phyloP scores from a whole-genome alignment of 78 protist species.

The Tieghemostelium lacteum region DNA sequence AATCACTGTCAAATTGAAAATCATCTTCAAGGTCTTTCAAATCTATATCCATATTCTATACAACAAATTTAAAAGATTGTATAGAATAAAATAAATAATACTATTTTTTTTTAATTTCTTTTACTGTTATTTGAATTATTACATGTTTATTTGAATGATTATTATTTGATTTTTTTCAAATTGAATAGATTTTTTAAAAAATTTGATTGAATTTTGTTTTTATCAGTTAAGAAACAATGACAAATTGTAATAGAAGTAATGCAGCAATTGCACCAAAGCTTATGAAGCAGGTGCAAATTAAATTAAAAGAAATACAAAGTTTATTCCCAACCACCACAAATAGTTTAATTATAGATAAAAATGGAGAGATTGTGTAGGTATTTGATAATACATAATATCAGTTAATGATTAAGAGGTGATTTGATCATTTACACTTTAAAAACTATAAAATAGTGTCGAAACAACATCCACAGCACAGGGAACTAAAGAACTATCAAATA shows the following conservation, averaged over 20 bases:
- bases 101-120: not conserved
- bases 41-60: not conserved
- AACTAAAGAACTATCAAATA: constrained; percentile 55
- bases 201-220: too few species aligned
- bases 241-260: constrained; percentile 73
- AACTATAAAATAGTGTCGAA: constrained; percentile 28
- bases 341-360: constrained; percentile 61
- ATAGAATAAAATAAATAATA: not conserved
- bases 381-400: not conserved
- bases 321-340: constrained; percentile 46
- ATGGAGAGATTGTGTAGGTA: constrained; percentile 63
- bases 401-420: not conserved
- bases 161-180: too few species aligned
- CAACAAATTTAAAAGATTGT: not conserved
- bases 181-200: too few species aligned
- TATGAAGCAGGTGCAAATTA: constrained; percentile 65
- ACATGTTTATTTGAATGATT: too few species aligned
- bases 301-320: constrained; percentile 46
- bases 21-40: too few species aligned
- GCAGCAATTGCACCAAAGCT: constrained; percentile 69
- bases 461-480: constrained; percentile 5
- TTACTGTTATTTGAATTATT: not conserved
- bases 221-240: too few species aligned
- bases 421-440: not conserved
- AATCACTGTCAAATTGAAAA: too few species aligned